Evolutionary conservation across 176 grass and related monocot genomes (phyloP).

Genomic region (Aegilops speltoides): DNA sequence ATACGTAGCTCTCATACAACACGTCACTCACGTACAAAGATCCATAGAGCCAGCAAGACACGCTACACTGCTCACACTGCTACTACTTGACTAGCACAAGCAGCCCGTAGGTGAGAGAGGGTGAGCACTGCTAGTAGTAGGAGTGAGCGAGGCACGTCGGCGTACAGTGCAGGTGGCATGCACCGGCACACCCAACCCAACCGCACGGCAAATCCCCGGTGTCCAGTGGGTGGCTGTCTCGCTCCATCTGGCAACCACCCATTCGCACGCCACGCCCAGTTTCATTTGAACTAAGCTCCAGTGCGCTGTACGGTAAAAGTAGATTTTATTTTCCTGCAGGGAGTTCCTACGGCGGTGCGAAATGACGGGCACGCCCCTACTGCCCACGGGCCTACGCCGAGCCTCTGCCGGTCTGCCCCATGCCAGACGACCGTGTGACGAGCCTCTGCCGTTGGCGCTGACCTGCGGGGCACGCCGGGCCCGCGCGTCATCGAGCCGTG

Average conservation of each 20-base stretch:
- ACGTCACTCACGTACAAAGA: too few relatives aligned
- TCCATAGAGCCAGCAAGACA: too few relatives aligned
- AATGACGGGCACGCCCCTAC: background rate
- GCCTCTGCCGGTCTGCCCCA: background rate
- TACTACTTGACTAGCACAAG: too few relatives aligned
- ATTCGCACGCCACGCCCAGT: background rate
- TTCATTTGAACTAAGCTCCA: background rate
- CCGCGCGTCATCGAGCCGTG: background rate
- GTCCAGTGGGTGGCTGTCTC: background rate
- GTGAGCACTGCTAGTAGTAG: too few relatives aligned
- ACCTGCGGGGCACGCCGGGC: background rate
- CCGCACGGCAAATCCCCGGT: background rate
- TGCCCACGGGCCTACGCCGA: background rate
- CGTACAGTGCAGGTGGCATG: background rate
- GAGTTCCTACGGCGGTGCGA: background rate
- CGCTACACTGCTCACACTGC: too few relatives aligned
- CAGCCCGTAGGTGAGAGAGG: too few relatives aligned
- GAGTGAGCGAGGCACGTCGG: background rate
- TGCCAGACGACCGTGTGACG: background rate
- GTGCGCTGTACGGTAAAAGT: background rate
- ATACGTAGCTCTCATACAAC: too few relatives aligned
- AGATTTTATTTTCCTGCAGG: too few relatives aligned
- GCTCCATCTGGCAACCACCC: background rate
- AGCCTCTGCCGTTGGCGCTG: background rate
- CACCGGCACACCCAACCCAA: background rate